These are phyloP conservation scores for Tulasnella sp. DNA, from an alignment of 768 basidiomycete species.

Conservation along the genomic window DNA sequence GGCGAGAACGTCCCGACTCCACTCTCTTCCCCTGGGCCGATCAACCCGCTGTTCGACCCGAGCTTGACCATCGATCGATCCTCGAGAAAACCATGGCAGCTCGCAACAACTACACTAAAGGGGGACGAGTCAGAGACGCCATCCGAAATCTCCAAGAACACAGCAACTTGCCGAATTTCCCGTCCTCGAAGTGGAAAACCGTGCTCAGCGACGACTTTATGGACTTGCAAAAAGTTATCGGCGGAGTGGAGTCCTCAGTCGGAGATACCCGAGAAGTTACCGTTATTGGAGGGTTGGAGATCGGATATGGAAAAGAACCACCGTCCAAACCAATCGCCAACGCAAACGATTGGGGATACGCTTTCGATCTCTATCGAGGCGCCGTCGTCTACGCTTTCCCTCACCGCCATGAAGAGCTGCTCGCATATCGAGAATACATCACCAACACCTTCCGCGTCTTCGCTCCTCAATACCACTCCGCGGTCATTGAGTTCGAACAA, in stretches of 20 bases:
- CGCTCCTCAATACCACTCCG: background rate
- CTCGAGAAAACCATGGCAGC: background rate
- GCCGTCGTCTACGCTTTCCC: constrained; percentile 12
- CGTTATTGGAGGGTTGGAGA: background rate
- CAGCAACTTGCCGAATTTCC: constrained; percentile 17
- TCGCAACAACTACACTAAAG: background rate
- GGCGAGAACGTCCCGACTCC: background rate
- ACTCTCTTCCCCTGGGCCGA: background rate
- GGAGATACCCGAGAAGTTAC: background rate
- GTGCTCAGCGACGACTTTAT: constrained; percentile 15
- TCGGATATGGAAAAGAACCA: background rate
- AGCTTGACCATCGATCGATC: background rate
- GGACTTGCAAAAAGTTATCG: constrained; percentile 22
- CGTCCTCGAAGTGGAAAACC: constrained; percentile 10
- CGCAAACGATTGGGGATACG: background rate
- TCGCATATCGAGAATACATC: background rate
- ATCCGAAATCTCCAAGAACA: background rate
- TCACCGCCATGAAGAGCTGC: constrained; percentile 13
- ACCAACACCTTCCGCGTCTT: background rate
- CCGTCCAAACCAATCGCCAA: background rate
- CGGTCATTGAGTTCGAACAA: constrained; percentile 11
- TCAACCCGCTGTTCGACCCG: background rate
- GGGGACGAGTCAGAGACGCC: background rate
- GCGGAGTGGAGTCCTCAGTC: background rate
- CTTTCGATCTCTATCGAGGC: background rate